phyloP scores from a whole-genome alignment of 176 grass and related monocot genomes.

The Juncus inflexus region DNA sequence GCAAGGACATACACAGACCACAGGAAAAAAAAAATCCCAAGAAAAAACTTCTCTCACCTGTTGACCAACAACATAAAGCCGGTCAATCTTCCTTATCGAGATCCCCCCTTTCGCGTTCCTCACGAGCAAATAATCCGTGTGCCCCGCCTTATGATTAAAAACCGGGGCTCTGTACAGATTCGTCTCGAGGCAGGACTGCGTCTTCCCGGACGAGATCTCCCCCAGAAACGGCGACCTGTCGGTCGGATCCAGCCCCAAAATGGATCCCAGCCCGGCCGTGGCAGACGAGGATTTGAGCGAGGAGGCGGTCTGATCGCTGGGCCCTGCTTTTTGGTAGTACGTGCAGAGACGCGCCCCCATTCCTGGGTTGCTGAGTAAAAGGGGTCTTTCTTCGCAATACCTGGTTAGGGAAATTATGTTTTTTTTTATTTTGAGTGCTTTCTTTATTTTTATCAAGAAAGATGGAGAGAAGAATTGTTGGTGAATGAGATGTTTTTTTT shows the following conservation, averaged over 20 bases:
- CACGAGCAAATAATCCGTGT: constrained; percentile 90
- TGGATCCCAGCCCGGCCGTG: constrained; percentile 57
- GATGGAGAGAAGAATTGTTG: too few species aligned
- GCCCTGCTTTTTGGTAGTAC: constrained; percentile 87
- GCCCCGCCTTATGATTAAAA: constrained; percentile 76
- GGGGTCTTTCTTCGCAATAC: constrained; percentile 96
- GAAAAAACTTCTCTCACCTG: constrained; percentile 46
- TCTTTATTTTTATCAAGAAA: too few species aligned
- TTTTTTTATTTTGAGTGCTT: too few species aligned
- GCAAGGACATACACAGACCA: constrained; percentile 1
- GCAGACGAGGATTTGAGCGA: constrained; percentile 45
- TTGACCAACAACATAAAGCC: constrained; percentile 81
- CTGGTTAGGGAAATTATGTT: constrained; percentile 30
- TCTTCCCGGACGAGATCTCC: constrained; percentile 58
- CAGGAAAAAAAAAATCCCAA: constrained; percentile 2
- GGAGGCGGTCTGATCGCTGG: constrained; percentile 52
- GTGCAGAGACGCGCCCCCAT: constrained; percentile 93
- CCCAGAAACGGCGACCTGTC: constrained; percentile 96
- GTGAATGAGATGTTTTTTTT: too few species aligned
- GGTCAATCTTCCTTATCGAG: constrained; percentile 81
- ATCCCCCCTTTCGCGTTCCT: constrained; percentile 79
- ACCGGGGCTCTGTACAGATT: constrained; percentile 88
- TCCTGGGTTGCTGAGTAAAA: constrained; percentile 80
- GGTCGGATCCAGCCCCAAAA: constrained; percentile 70
- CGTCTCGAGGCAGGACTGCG: constrained; percentile 81